A percentile compares a stretch with the other conserved stretches of the same genome.
Evolutionary conservation across 257 asterid species (phyloP).

Genomic region (Capsicum pubescens): DNA sequence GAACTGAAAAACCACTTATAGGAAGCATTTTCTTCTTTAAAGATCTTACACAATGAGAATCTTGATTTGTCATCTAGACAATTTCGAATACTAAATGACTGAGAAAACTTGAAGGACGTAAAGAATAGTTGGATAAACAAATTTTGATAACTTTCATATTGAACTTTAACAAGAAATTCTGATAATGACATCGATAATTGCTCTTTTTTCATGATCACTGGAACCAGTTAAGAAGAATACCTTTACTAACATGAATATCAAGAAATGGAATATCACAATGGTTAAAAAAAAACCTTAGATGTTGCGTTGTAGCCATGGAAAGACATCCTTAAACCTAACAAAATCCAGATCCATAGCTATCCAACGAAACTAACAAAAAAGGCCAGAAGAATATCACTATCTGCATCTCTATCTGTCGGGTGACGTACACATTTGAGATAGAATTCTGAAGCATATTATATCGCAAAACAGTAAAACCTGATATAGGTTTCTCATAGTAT

Average conservation of each 20-base stretch:
- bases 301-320: no score
- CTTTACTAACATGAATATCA: not conserved
- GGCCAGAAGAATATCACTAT: not conserved
- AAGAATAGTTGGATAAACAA: no score
- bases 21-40: no score
- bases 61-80: not conserved
- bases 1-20: no score
- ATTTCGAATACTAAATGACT: not conserved
- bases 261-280: not conserved
- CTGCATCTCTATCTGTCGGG: not conserved
- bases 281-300: no score
- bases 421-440: not conserved
- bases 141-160: no score
- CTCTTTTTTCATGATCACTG: not conserved
- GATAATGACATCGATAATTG: no score
- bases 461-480: not conserved
- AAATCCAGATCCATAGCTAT: not conserved
- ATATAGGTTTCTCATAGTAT: not conserved
- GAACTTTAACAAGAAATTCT: no score
- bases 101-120: no score
- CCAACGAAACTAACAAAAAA: not conserved
- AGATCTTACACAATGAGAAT: not conserved
- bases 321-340: no score
- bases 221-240: not conserved
- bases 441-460: not conserved